Evolutionary conservation across 371 early-diverging fungal genomes (phyloP).

Genomic region (Dentiscutata heterogama): DNA sequence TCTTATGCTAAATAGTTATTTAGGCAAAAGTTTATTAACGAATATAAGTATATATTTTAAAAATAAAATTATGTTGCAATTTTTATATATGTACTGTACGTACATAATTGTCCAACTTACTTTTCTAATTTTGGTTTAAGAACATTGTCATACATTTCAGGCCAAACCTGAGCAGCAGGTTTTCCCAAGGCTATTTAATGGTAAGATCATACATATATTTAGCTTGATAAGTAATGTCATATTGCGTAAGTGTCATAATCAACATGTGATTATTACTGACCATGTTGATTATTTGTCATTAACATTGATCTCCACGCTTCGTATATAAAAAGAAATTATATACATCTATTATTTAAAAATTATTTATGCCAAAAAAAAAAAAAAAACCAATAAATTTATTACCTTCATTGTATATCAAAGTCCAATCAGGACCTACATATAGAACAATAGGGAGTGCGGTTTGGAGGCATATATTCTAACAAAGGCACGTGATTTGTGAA

Average conservation of each 20-base stretch:
- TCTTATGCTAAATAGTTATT: not conserved
- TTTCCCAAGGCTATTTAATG: constrained; percentile 13
- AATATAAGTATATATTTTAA: not conserved
- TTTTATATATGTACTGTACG: too few relatives aligned
- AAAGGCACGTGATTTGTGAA: too few relatives aligned
- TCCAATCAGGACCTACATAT: constrained; percentile 16
- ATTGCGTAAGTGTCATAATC: too few relatives aligned
- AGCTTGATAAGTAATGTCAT: too few relatives aligned
- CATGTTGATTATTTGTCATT: constrained; percentile 29
- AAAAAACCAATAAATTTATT: not conserved
- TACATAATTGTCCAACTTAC: not conserved
- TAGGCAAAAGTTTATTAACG: too few relatives aligned
- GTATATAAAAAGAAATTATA: too few relatives aligned
- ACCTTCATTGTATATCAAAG: constrained; percentile 39
- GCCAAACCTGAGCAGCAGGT: not conserved
- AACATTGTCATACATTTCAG: constrained; percentile 23
- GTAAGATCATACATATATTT: not conserved
- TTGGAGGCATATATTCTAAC: constrained; percentile 29
- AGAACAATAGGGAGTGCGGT: constrained; percentile 12
- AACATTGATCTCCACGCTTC: constrained; percentile 39
- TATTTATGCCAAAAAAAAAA: not conserved
- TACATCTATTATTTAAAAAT: too few relatives aligned
- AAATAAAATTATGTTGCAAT: not conserved
- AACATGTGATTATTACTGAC: not conserved
- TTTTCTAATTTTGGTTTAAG: not conserved